Percentiles rank a stretch among this genome's conserved stretches.
Evolutionary conservation across 2,329 filamentous ascomycete genomes (phyloP).

Genomic region (Lithohypha guttulata): DNA sequence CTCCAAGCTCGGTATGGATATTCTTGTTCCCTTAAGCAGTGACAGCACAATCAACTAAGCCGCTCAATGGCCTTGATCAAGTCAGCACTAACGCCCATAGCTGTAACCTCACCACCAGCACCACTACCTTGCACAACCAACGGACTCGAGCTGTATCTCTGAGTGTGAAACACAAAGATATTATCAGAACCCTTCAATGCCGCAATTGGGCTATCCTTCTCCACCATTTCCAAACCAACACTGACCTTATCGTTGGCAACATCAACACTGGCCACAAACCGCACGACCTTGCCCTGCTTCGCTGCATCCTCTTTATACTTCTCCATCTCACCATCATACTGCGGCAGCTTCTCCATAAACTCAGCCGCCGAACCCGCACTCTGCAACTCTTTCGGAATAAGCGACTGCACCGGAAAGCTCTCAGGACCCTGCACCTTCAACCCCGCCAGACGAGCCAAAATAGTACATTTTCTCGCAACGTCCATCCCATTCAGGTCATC

Average conservation of each 20-base stretch:
- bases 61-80: conserved; percentile 76
- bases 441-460: conserved; percentile 76
- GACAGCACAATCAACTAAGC: conserved; percentile 43
- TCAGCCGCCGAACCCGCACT: conserved; percentile 66
- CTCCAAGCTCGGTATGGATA: too few species aligned
- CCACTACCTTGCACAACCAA: conserved; percentile 91
- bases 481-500: conserved; percentile 82
- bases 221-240: conserved; percentile 84
- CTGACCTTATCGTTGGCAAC: conserved; percentile 70
- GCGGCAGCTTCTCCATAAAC: conserved; percentile 69
- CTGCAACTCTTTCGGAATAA: conserved; percentile 83
- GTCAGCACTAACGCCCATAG: conserved; percentile 94
- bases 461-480: conserved; percentile 92
- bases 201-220: conserved; percentile 81
- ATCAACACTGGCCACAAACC: conserved; percentile 91
- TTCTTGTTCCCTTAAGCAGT: too few species aligned
- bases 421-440: conserved; percentile 72
- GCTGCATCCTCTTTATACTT: conserved; percentile 74
- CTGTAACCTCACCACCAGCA: conserved; percentile 88
- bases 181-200: conserved; percentile 95
- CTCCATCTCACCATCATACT: conserved; percentile 86
- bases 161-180: conserved; percentile 97
- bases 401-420: conserved; percentile 82
- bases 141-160: conserved; percentile 82
- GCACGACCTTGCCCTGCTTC: conserved; percentile 78